These are phyloP conservation scores for Chenopodium berlandieri DNA, from an alignment of 148 eudicot genomes.

Conservation along the genomic window DNA sequence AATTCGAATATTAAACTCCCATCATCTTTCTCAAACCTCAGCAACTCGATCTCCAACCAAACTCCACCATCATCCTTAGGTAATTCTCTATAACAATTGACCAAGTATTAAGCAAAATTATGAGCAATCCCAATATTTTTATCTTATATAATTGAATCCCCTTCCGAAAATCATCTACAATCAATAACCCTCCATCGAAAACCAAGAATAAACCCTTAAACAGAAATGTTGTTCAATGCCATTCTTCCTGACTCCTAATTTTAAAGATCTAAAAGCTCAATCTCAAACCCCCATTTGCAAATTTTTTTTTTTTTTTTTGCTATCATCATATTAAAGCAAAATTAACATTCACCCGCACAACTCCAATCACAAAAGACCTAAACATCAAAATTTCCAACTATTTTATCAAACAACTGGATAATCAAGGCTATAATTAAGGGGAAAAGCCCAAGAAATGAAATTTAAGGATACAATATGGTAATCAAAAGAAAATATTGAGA, in stretches of 20 bases:
- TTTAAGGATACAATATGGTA: background rate
- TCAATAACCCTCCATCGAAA: background rate
- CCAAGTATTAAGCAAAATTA: background rate
- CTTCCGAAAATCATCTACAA: background rate
- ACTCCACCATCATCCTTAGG: background rate
- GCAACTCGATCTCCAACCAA: background rate
- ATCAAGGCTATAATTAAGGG: background rate
- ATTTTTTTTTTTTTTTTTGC: no score
- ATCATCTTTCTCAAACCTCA: background rate
- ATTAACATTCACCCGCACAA: background rate
- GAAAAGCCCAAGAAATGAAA: background rate
- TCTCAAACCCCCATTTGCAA: background rate
- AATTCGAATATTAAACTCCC: background rate
- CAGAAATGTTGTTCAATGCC: background rate
- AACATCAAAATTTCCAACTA: background rate
- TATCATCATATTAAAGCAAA: constrained; percentile 8
- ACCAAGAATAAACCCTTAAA: background rate
- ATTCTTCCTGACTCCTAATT: background rate
- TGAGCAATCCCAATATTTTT: background rate
- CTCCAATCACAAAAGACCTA: background rate
- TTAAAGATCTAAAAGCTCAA: constrained; percentile 9
- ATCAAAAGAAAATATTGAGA: background rate
- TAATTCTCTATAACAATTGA: no score
- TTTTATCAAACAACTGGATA: background rate
- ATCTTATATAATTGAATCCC: background rate